These are phyloP conservation scores for Crassisporium funariophilum DNA, from an alignment of 768 basidiomycete species.

Conservation along the genomic window DNA sequence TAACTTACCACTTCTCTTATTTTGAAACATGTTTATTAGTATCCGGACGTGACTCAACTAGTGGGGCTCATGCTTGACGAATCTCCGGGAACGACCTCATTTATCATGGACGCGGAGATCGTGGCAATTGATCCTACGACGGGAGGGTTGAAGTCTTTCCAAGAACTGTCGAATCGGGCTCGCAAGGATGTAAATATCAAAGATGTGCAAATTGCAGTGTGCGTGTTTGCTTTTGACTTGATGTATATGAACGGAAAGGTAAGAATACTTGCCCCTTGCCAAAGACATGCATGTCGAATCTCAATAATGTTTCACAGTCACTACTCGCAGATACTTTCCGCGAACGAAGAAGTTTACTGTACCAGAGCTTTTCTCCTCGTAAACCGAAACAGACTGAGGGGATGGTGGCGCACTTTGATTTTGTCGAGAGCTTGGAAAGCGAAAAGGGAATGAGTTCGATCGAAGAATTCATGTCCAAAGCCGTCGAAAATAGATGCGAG, in stretches of 20 bases:
- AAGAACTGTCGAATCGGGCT: conserved; percentile 83
- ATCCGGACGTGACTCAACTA: conserved; percentile 76
- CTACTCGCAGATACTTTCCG: conserved; percentile 73
- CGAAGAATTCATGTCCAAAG: conserved; percentile 74
- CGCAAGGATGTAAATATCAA: conserved; percentile 78
- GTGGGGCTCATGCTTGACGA: conserved; percentile 51
- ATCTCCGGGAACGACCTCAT: conserved; percentile 49
- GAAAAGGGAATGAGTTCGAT: conserved; percentile 61
- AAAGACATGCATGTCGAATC: neutral
- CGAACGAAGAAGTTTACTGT: conserved; percentile 65
- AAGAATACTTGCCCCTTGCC: conserved; percentile 26
- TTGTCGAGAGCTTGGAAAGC: conserved; percentile 75
- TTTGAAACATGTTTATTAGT: conserved; percentile 42
- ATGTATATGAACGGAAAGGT: conserved; percentile 86
- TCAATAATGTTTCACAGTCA: conserved; percentile 42
- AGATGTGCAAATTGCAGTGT: conserved; percentile 77
- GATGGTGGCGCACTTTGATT: conserved; percentile 62
- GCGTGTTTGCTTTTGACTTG: conserved; percentile 87
- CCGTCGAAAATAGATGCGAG: conserved; percentile 79
- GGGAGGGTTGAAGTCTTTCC: conserved; percentile 75
- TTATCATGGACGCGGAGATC: conserved; percentile 86
- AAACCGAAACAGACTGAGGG: conserved; percentile 41
- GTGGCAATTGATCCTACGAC: conserved; percentile 75
- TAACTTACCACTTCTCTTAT: neutral
- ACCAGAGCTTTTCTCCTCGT: conserved; percentile 56